Conservation (phyloP, 345 rosid genomes). For the Populus pruinosa region DNA sequence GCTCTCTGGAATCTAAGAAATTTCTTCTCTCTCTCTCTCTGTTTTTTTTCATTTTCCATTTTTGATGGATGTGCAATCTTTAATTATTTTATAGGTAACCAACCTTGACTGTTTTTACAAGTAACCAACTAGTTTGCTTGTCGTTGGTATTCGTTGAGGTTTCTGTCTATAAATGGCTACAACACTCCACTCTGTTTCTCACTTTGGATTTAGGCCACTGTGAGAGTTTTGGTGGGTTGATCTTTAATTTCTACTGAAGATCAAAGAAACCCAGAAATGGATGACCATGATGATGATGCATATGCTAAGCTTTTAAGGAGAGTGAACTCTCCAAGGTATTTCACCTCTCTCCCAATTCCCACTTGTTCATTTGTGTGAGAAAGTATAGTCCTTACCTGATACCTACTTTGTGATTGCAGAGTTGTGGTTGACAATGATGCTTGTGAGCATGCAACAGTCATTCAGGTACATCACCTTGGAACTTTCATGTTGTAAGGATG, state of each 20-base stretch:
- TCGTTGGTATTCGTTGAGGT: background rate
- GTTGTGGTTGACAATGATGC: slow-evolving; percentile 74
- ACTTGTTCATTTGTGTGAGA: background rate
- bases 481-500: background rate
- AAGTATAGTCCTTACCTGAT: background rate
- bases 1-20: slow-evolving; percentile 20
- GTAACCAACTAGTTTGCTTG: background rate
- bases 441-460: slow-evolving; percentile 69
- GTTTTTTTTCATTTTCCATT: too few relatives aligned
- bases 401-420: slow-evolving; percentile 32
- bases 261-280: background rate
- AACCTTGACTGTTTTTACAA: background rate
- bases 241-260: background rate
- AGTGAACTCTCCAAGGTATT: slow-evolving; percentile 84
- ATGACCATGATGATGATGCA: slow-evolving; percentile 50
- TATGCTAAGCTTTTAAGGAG: slow-evolving; percentile 82
- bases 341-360: background rate
- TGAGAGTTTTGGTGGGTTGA: background rate
- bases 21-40: slow-evolving; percentile 9
- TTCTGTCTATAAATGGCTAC: background rate
- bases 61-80: too few relatives aligned
- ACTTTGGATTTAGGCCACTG: background rate
- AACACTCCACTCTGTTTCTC: background rate
- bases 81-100: background rate
- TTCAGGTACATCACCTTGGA: slow-evolving; percentile 40